A percentile compares a stretch with the other conserved stretches of the same genome.
Evolutionary conservation across 2,329 filamentous ascomycete genomes (phyloP).

Genomic region (Paracoccidioides brasiliensis): DNA sequence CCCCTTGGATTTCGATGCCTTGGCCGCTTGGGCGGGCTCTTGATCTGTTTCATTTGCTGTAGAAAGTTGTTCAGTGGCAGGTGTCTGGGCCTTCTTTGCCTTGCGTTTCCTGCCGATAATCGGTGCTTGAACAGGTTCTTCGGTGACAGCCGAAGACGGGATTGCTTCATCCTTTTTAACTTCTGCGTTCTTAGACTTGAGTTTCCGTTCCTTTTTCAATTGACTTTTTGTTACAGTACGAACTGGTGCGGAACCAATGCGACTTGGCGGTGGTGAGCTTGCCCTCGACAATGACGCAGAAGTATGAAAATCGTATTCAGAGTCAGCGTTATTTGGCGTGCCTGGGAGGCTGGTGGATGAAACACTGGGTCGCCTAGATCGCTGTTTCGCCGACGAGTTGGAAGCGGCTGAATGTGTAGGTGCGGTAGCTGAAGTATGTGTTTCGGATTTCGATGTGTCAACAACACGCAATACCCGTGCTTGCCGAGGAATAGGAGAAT

Average conservation of each 20-base stretch:
- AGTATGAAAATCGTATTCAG: conserved; percentile 45
- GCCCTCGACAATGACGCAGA: conserved; percentile 48
- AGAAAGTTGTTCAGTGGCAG: conserved; percentile 3
- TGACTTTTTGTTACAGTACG: conserved; percentile 49
- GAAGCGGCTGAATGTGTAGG: conserved; percentile 21
- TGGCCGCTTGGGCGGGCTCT: background rate
- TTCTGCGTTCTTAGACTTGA: conserved; percentile 37
- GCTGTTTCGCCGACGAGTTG: conserved; percentile 20
- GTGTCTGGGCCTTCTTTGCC: conserved; percentile 33
- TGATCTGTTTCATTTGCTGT: conserved; percentile 6
- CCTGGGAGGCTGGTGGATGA: conserved; percentile 47
- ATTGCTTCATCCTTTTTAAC: conserved; percentile 30
- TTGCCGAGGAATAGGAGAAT: conserved; percentile 27
- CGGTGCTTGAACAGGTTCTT: conserved; percentile 46
- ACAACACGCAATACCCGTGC: conserved; percentile 45
- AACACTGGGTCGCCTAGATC: conserved; percentile 29
- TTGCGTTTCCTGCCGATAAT: conserved; percentile 53
- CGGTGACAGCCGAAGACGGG: conserved; percentile 20
- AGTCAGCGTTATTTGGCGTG: conserved; percentile 47
- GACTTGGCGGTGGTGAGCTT: conserved; percentile 42
- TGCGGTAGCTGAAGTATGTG: conserved; percentile 12
- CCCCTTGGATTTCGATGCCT: conserved; percentile 1
- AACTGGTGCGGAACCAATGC: conserved; percentile 47
- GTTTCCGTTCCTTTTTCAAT: conserved; percentile 44
- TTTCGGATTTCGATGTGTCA: conserved; percentile 42